Conservation (phyloP, 2,329 filamentous ascomycete genomes). For the Cytospora piceicola region DNA sequence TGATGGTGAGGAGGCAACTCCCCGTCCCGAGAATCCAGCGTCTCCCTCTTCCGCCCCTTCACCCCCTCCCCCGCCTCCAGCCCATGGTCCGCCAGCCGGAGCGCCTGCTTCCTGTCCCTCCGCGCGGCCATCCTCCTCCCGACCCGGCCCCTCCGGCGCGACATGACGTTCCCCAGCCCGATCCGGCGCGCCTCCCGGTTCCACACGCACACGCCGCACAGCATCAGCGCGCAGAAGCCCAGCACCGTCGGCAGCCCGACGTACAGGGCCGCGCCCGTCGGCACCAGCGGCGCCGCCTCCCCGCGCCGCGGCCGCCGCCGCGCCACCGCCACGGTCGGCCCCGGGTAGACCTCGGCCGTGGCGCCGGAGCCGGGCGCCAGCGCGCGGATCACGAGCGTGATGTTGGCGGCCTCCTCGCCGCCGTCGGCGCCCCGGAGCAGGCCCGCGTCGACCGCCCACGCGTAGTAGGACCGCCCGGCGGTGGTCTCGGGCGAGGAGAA, state of each 20-base stretch:
- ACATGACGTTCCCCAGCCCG: constrained; percentile 56
- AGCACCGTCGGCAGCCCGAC: constrained; percentile 58
- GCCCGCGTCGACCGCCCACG: constrained; percentile 45
- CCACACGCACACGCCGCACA: constrained; percentile 61
- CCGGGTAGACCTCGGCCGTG: constrained; percentile 32
- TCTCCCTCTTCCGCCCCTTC: constrained; percentile 31
- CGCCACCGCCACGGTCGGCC: constrained; percentile 49
- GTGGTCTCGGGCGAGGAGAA: constrained; percentile 43
- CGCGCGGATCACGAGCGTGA: constrained; percentile 52
- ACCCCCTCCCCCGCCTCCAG: constrained; percentile 30
- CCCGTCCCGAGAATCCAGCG: constrained; percentile 34
- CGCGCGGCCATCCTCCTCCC: constrained; percentile 41
- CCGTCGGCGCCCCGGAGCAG: constrained; percentile 39
- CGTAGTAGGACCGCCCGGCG: constrained; percentile 53
- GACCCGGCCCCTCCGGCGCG: constrained; percentile 42
- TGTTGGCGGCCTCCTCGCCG: constrained; percentile 50
- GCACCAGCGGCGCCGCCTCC: constrained; percentile 39
- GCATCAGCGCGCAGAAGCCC: constrained; percentile 50
- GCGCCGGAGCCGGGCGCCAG: constrained; percentile 38
- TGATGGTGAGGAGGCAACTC: not conserved
- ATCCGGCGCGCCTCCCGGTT: constrained; percentile 57
- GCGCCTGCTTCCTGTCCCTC: constrained; percentile 41
- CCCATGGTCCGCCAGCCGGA: constrained; percentile 49
- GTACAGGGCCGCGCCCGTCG: constrained; percentile 48
- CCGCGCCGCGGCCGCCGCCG: constrained; percentile 40